These are phyloP conservation scores for Colletotrichum sp. DNA, from an alignment of 2,329 filamentous ascomycete species.

Conservation along the genomic window DNA sequence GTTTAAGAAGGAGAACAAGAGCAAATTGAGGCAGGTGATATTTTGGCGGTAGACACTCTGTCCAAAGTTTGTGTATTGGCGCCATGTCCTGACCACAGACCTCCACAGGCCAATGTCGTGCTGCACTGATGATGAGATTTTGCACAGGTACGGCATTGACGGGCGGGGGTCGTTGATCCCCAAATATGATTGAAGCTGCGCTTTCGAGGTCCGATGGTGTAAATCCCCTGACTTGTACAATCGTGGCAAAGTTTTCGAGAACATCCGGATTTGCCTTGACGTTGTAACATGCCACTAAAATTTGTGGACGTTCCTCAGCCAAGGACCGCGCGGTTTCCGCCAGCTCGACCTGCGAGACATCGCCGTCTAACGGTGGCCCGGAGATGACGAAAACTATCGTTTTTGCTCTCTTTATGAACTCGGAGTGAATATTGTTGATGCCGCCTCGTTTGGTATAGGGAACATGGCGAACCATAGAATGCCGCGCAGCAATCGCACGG, in stretches of 20 bases:
- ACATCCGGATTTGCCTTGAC: slow-evolving; percentile 40
- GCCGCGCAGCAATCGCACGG: slow-evolving; percentile 62
- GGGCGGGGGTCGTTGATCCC: slow-evolving; percentile 28
- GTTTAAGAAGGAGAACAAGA: slow-evolving; percentile 52
- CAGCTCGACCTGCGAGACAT: slow-evolving; percentile 57
- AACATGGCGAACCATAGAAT: slow-evolving; percentile 70
- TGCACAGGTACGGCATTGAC: neutral
- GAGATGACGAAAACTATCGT: slow-evolving; percentile 67
- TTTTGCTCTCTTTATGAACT: slow-evolving; percentile 65
- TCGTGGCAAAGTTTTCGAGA: slow-evolving; percentile 52
- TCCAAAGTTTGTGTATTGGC: slow-evolving; percentile 52
- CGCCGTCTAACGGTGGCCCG: slow-evolving; percentile 48
- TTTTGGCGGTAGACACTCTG: slow-evolving; percentile 44
- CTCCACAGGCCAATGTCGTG: slow-evolving; percentile 45
- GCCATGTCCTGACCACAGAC: slow-evolving; percentile 44
- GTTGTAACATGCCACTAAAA: slow-evolving; percentile 58
- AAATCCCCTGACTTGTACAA: slow-evolving; percentile 56
- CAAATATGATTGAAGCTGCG: slow-evolving; percentile 58
- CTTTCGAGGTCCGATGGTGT: slow-evolving; percentile 49
- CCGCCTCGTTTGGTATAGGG: slow-evolving; percentile 70
- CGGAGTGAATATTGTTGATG: slow-evolving; percentile 67
- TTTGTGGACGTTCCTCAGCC: slow-evolving; percentile 53
- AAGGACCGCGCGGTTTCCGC: slow-evolving; percentile 49
- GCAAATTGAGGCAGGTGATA: slow-evolving; percentile 49
- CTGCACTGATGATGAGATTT: slow-evolving; percentile 7